Conservation (phyloP, 495 filamentous ascomycete species). For the Lichenothelia convexa region DNA sequence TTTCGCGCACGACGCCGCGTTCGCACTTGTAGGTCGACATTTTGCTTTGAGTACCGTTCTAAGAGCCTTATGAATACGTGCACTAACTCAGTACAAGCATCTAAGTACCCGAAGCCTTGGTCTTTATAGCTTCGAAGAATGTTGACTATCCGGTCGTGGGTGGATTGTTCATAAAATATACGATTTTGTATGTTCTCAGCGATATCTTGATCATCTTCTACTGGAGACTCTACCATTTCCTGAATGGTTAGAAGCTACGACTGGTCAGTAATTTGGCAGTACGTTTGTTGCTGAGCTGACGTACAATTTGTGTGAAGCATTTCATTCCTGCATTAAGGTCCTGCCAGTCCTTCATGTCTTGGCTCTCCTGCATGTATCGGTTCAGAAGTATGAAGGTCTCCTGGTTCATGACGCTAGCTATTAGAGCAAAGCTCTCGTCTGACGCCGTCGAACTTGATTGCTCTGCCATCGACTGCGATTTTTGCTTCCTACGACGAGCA, state of each 20-base stretch:
- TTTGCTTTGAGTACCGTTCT: constrained; percentile 86
- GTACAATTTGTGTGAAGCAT: constrained; percentile 73
- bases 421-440: constrained; percentile 61
- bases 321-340: constrained; percentile 77
- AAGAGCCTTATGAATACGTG: constrained; percentile 87
- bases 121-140: constrained; percentile 73
- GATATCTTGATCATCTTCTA: constrained; percentile 93
- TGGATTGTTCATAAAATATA: constrained; percentile 94
- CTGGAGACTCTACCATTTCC: constrained; percentile 68
- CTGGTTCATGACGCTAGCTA: constrained; percentile 80
- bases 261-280: no score
- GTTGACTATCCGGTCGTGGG: constrained; percentile 66
- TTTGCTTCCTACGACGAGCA: constrained; percentile 40
- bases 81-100: constrained; percentile 76
- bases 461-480: constrained; percentile 5
- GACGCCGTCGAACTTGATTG: constrained; percentile 26
- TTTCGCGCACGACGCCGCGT: constrained; percentile 48
- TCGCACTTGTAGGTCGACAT: constrained; percentile 79
- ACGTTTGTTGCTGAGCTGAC: no score
- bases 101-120: constrained; percentile 83
- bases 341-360: constrained; percentile 71
- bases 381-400: constrained; percentile 81
- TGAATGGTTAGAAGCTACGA: constrained; percentile 88
- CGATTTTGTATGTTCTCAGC: constrained; percentile 93
- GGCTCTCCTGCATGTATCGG: constrained; percentile 54